Evolutionary conservation across 352 stramenopile genomes (phyloP).

Genomic region (Pythium plurisporium): DNA sequence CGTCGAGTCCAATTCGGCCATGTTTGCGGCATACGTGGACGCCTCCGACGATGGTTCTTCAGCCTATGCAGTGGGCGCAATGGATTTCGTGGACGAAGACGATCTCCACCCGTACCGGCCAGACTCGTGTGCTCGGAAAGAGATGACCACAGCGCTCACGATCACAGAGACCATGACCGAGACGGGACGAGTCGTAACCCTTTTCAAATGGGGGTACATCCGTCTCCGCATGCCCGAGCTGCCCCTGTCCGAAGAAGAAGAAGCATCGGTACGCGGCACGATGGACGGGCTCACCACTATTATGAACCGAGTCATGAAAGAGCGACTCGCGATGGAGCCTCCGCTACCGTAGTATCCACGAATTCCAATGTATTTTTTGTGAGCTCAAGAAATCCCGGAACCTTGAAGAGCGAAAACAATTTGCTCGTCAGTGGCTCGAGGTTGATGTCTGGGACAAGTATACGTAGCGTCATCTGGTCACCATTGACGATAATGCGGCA

Average conservation of each 20-base stretch:
- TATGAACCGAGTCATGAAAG: constrained; percentile 10
- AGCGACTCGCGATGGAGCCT: neutral
- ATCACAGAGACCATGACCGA: constrained; percentile 9
- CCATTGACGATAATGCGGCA: too few species aligned
- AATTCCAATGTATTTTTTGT: too few species aligned
- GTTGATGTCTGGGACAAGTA: too few species aligned
- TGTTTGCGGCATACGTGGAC: constrained; percentile 10
- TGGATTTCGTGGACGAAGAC: constrained; percentile 19
- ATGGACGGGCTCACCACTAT: constrained; percentile 1
- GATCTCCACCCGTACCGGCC: constrained; percentile 22
- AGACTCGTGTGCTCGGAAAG: constrained; percentile 9
- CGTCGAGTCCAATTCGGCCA: constrained; percentile 20
- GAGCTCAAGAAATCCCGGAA: too few species aligned
- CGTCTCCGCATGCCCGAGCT: constrained; percentile 3
- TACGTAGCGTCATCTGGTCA: too few species aligned
- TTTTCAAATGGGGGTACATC: constrained; percentile 14
- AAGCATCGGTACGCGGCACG: neutral
- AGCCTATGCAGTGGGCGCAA: constrained; percentile 3
- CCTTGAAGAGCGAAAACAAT: too few species aligned
- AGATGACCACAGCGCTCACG: constrained; percentile 11
- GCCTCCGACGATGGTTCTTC: neutral
- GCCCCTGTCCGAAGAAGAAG: neutral
- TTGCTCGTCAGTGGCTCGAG: too few species aligned
- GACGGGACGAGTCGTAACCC: constrained; percentile 1
- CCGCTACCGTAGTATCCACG: neutral